A percentile compares a stretch with the other conserved stretches of the same genome.
Evolutionary conservation across 805 yeast genomes (phyloP).

Genomic region (Candida awuae): DNA sequence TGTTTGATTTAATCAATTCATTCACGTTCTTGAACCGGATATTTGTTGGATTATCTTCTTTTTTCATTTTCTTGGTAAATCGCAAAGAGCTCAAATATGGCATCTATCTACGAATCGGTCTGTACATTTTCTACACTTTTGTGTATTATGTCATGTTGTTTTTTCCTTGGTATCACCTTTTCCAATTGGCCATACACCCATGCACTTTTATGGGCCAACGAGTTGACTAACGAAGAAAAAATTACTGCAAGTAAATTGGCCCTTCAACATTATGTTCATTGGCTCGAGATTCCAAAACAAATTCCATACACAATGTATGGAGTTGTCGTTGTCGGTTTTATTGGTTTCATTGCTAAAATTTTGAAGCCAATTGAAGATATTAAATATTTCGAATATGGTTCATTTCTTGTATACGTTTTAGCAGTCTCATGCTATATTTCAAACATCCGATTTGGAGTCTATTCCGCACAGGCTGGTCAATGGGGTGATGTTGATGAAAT

Average conservation of each 20-base stretch:
- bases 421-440: slow-evolving; percentile 77
- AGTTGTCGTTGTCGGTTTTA: slow-evolving; percentile 55
- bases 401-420: slow-evolving; percentile 63
- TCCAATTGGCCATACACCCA: slow-evolving; percentile 79
- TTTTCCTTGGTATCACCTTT: slow-evolving; percentile 71
- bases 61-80: neutral
- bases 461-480: slow-evolving; percentile 56
- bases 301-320: slow-evolving; percentile 57
- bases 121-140: slow-evolving; percentile 28
- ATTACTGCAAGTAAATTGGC: slow-evolving; percentile 34
- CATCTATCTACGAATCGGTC: slow-evolving; percentile 26
- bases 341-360: slow-evolving; percentile 68
- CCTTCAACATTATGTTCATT: slow-evolving; percentile 61
- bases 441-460: slow-evolving; percentile 74
- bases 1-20: too few species aligned
- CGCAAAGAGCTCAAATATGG: slow-evolving; percentile 1
- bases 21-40: too few species aligned
- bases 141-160: slow-evolving; percentile 45
- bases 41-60: neutral
- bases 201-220: slow-evolving; percentile 59
- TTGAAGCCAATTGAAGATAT: slow-evolving; percentile 83
- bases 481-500: slow-evolving; percentile 92
- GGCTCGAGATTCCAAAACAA: slow-evolving; percentile 58
- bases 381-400: slow-evolving; percentile 83
- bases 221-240: slow-evolving; percentile 44